phyloP scores from a whole-genome alignment of 805 yeast species.

The Monosporozyma solicola region DNA sequence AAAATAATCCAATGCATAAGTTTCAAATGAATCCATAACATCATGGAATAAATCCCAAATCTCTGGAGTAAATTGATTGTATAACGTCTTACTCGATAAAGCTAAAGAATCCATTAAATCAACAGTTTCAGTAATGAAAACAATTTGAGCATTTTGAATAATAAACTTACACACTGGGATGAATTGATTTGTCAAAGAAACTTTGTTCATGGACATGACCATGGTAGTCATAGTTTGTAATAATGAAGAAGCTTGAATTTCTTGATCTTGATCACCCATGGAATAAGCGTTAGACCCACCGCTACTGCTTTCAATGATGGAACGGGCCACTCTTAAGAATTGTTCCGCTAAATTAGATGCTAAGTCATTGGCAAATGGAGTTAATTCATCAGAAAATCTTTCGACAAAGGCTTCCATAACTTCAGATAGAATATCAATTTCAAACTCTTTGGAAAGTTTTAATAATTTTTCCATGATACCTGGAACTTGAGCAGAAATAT shows the following conservation, averaged over 20 bases:
- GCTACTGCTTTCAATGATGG: constrained; percentile 41
- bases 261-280: constrained; percentile 47
- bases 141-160: constrained; percentile 48
- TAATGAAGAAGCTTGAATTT: constrained; percentile 58
- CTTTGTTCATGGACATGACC: constrained; percentile 55
- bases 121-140: constrained; percentile 52
- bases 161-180: constrained; percentile 53
- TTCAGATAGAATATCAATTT: constrained; percentile 73
- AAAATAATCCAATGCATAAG: constrained; percentile 51
- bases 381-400: constrained; percentile 72
- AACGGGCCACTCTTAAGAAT: constrained; percentile 47
- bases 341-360: constrained; percentile 53
- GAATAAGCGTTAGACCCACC: constrained; percentile 12
- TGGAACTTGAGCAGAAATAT: constrained; percentile 63
- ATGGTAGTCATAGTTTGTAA: constrained; percentile 68
- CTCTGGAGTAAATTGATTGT: constrained; percentile 38
- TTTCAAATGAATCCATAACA: constrained; percentile 45
- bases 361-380: constrained; percentile 74
- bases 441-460: constrained; percentile 68
- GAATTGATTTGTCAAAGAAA: constrained; percentile 44
- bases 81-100: constrained; percentile 39
- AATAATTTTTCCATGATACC: constrained; percentile 74
- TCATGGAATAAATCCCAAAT: constrained; percentile 46
- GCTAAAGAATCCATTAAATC: constrained; percentile 53
- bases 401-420: constrained; percentile 97